phyloP scores from a whole-genome alignment of 805 yeast species.

The Lipomyces chichibuensis region DNA sequence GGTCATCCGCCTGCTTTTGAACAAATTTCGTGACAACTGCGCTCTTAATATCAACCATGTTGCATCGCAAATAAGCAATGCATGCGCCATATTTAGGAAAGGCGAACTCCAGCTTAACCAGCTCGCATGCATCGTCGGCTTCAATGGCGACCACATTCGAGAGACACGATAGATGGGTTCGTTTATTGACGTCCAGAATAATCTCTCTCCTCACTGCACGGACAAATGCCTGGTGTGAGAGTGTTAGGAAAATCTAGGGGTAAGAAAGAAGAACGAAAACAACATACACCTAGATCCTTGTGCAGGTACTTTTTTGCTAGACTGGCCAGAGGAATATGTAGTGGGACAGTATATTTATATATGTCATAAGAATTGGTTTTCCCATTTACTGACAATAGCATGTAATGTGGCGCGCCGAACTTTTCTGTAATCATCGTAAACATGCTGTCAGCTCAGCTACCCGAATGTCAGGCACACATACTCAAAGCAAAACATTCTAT shows the following conservation, averaged over 20 bases:
- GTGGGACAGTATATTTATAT: constrained; percentile 32
- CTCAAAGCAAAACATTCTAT: constrained; percentile 30
- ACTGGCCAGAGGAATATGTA: constrained; percentile 21
- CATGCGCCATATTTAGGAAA: constrained; percentile 7
- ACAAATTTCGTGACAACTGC: constrained; percentile 16
- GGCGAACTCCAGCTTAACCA: constrained; percentile 22
- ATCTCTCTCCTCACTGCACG: constrained; percentile 21
- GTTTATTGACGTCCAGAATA: constrained; percentile 20
- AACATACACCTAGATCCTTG: constrained; percentile 19
- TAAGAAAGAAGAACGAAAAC: neutral
- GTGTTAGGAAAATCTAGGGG: constrained; percentile 1
- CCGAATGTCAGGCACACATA: neutral
- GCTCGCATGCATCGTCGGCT: constrained; percentile 32
- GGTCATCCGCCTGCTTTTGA: neutral
- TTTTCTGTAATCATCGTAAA: constrained; percentile 10
- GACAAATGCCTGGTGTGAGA: constrained; percentile 15
- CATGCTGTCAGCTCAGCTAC: neutral
- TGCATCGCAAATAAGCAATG: constrained; percentile 24
- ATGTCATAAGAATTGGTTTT: constrained; percentile 13
- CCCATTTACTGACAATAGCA: constrained; percentile 12
- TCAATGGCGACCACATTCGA: constrained; percentile 23
- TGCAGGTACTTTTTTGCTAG: constrained; percentile 20
- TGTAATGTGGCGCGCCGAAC: constrained; percentile 31
- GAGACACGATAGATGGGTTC: constrained; percentile 25
- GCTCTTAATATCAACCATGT: constrained; percentile 14